phyloP scores from a whole-genome alignment of 768 basidiomycete species.

The Hypsizygus marmoreus region DNA sequence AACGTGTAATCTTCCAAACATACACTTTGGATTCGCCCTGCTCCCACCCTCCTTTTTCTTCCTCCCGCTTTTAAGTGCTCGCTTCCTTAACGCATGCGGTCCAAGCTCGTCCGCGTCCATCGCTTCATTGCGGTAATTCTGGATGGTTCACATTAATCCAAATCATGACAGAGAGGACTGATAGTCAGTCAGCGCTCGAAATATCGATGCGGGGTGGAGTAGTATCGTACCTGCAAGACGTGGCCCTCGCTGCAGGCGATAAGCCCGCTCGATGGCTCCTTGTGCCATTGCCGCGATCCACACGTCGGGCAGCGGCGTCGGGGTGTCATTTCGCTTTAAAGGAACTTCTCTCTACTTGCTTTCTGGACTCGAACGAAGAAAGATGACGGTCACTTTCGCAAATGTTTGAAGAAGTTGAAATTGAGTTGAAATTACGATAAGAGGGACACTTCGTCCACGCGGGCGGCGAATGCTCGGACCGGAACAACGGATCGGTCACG shows the following conservation, averaged over 20 bases:
- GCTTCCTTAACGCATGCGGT: slow-evolving; percentile 63
- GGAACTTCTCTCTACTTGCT: too few relatives aligned
- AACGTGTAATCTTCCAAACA: slow-evolving; percentile 12
- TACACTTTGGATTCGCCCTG: slow-evolving; percentile 62
- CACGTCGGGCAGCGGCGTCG: slow-evolving; percentile 74
- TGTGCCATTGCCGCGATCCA: slow-evolving; percentile 86
- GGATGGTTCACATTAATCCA: neutral
- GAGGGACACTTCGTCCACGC: too few relatives aligned
- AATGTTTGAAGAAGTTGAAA: too few relatives aligned
- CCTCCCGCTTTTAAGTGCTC: slow-evolving; percentile 59
- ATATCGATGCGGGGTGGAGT: slow-evolving; percentile 1
- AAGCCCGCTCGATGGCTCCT: slow-evolving; percentile 77
- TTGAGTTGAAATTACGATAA: too few relatives aligned
- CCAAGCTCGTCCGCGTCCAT: slow-evolving; percentile 67
- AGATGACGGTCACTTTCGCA: too few relatives aligned
- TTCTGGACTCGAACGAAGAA: too few relatives aligned
- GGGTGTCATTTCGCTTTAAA: slow-evolving; percentile 52
- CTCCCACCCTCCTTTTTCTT: slow-evolving; percentile 53
- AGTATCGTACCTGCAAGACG: slow-evolving; percentile 69
- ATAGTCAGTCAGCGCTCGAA: too few relatives aligned
- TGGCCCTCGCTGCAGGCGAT: slow-evolving; percentile 92
- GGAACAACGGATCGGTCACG: too few relatives aligned
- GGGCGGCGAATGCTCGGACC: too few relatives aligned
- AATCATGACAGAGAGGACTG: slow-evolving; percentile 1
- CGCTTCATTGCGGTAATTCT: slow-evolving; percentile 86